A percentile compares a stretch with the other conserved stretches of the same genome.
Evolutionary conservation across 768 basidiomycete species (phyloP).

Genomic region (Tulasnella sp.): DNA sequence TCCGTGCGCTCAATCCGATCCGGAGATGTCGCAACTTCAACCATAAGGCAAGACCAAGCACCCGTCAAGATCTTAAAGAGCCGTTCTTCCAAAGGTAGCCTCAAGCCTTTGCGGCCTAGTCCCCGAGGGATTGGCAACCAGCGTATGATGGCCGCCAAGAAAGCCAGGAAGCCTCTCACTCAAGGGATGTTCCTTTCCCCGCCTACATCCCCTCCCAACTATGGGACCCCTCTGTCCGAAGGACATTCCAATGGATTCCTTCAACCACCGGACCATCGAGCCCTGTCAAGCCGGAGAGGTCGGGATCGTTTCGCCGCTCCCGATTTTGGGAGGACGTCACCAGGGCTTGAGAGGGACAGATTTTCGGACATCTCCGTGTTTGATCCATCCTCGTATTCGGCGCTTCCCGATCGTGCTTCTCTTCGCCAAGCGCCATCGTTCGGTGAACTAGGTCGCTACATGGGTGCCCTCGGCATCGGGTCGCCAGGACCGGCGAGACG

Average conservation of each 20-base stretch:
- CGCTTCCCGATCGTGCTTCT: not conserved
- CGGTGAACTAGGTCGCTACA: conserved; percentile 4
- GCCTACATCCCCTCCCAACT: conserved; percentile 1
- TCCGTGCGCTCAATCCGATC: not conserved
- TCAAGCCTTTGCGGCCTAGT: not conserved
- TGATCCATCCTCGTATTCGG: not conserved
- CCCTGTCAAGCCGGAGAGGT: conserved; percentile 9
- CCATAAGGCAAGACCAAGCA: not conserved
- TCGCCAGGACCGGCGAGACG: not conserved
- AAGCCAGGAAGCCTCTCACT: conserved; percentile 11
- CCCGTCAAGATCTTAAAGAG: not conserved
- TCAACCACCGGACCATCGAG: not conserved
- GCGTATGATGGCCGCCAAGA: conserved; percentile 15
- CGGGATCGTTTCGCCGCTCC: not conserved
- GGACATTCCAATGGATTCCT: not conserved
- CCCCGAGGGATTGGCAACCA: conserved; percentile 12
- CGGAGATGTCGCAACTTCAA: not conserved
- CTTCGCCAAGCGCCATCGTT: conserved; percentile 9
- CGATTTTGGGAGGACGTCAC: not conserved
- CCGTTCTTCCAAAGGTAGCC: not conserved
- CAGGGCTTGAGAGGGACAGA: not conserved
- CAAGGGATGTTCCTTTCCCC: conserved; percentile 14
- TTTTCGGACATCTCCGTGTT: not conserved
- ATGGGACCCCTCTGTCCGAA: not conserved
- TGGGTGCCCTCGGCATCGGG: conserved; percentile 10